These are phyloP conservation scores for Botrytis aclada DNA, from an alignment of 2,329 filamentous ascomycete genomes.

Conservation along the genomic window DNA sequence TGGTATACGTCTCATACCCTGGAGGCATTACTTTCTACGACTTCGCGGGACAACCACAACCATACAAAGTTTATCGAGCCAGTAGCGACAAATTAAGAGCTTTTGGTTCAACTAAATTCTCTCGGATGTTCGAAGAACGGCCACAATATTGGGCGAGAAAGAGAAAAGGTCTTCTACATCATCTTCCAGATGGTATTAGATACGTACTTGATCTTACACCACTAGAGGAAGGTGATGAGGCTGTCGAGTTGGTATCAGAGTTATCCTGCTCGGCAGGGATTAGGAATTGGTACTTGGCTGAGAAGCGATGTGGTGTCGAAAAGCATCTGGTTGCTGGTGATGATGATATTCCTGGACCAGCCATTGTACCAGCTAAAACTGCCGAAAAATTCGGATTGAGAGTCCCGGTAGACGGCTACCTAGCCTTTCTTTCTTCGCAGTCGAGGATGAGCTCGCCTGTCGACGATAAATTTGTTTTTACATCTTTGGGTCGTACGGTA, in stretches of 20 bases:
- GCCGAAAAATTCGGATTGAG: background rate
- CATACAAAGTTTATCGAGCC: conserved; percentile 43
- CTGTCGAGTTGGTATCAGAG: conserved; percentile 56
- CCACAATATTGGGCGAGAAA: conserved; percentile 44
- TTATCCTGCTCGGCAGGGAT: conserved; percentile 56
- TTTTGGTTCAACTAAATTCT: conserved; percentile 48
- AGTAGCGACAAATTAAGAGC: conserved; percentile 47
- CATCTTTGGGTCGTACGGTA: background rate
- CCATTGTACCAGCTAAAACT: background rate
- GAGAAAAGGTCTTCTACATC: conserved; percentile 32
- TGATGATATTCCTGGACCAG: conserved; percentile 41
- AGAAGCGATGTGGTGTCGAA: conserved; percentile 41
- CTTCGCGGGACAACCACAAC: conserved; percentile 30
- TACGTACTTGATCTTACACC: conserved; percentile 65
- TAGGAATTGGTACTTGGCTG: conserved; percentile 51
- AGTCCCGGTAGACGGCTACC: background rate
- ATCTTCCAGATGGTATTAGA: conserved; percentile 46
- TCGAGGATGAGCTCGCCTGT: background rate
- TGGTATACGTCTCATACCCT: conserved; percentile 42
- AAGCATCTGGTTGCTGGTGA: conserved; percentile 45
- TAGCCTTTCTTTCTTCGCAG: background rate
- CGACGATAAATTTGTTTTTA: background rate
- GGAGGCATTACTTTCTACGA: conserved; percentile 36
- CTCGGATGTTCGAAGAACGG: conserved; percentile 44
- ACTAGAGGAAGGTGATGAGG: conserved; percentile 58